Percentiles rank a stretch among this genome's conserved stretches.
phyloP scores from a whole-genome alignment of 495 filamentous ascomycete species.

The Penicillium flavigenum region DNA sequence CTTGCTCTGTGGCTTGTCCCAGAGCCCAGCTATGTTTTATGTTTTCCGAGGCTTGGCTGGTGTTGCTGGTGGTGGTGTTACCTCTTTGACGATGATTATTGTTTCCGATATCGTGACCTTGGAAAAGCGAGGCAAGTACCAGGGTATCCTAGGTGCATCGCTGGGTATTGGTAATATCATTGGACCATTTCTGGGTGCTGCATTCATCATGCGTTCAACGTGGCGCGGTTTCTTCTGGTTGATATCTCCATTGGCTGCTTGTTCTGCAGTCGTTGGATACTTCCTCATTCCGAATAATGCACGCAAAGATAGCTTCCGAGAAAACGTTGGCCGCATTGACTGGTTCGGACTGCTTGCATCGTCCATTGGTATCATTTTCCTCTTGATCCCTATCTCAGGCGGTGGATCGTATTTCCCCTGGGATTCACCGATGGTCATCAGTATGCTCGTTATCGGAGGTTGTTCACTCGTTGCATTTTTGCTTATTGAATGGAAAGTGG shows the following conservation, averaged over 20 bases:
- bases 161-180: constrained; percentile 46
- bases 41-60: constrained; percentile 56
- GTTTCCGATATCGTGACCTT: constrained; percentile 51
- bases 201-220: constrained; percentile 43
- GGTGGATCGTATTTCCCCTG: constrained; percentile 61
- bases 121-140: constrained; percentile 47
- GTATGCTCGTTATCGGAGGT: constrained; percentile 56
- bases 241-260: constrained; percentile 41
- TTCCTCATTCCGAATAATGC: constrained; percentile 46
- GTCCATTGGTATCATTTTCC: constrained; percentile 53
- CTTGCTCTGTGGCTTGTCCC: constrained; percentile 51
- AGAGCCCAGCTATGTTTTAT: constrained; percentile 53
- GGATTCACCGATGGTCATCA: constrained; percentile 60
- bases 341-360: constrained; percentile 52
- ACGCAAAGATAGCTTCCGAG: constrained; percentile 32
- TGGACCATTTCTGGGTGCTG: constrained; percentile 47
- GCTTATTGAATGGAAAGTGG: constrained; percentile 58
- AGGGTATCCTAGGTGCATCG: constrained; percentile 45
- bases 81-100: constrained; percentile 52
- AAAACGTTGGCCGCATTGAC: constrained; percentile 56
- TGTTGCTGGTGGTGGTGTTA: constrained; percentile 52
- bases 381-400: constrained; percentile 63
- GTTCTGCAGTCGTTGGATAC: constrained; percentile 41
- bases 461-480: constrained; percentile 49
- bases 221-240: constrained; percentile 54